Conservation (phyloP, 768 basidiomycete genomes). For the Chalciporus chontae region DNA sequence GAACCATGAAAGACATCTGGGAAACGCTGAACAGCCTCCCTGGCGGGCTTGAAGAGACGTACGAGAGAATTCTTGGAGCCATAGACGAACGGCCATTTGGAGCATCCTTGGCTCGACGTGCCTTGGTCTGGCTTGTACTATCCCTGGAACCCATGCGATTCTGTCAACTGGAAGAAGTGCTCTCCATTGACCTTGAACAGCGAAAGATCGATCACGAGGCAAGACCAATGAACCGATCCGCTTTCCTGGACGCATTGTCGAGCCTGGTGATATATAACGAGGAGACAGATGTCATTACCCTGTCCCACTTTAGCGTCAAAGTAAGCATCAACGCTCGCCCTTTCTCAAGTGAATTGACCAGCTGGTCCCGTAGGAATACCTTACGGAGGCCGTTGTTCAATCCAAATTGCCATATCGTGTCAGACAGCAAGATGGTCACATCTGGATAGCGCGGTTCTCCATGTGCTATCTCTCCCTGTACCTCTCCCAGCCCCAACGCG, state of each 20-base stretch:
- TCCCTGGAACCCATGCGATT: constrained; percentile 14
- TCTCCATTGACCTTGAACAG: constrained; percentile 8
- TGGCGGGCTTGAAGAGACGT: constrained; percentile 18
- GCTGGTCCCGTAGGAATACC: constrained; percentile 1
- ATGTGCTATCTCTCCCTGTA: neutral
- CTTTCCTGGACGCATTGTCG: constrained; percentile 13
- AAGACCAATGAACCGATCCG: constrained; percentile 4
- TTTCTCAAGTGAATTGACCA: neutral
- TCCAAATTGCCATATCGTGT: neutral
- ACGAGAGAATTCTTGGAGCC: constrained; percentile 15
- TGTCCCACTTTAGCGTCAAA: constrained; percentile 26
- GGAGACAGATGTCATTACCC: constrained; percentile 4
- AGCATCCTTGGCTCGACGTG: constrained; percentile 7
- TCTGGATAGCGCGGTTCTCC: neutral
- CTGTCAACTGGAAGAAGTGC: constrained; percentile 10
- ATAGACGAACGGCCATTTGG: constrained; percentile 3
- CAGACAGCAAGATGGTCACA: neutral
- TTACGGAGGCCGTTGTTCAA: neutral
- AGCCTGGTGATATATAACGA: constrained; percentile 16
- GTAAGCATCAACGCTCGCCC: neutral
- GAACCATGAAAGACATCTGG: constrained; percentile 6
- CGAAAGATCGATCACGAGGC: constrained; percentile 2
- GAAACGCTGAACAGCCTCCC: constrained; percentile 15
- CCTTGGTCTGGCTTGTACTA: constrained; percentile 16
- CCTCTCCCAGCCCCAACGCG: neutral